A percentile compares a stretch with the other conserved stretches of the same genome.
Conservation (phyloP, 2,329 filamentous ascomycete species). For the Alternaria atra region DNA sequence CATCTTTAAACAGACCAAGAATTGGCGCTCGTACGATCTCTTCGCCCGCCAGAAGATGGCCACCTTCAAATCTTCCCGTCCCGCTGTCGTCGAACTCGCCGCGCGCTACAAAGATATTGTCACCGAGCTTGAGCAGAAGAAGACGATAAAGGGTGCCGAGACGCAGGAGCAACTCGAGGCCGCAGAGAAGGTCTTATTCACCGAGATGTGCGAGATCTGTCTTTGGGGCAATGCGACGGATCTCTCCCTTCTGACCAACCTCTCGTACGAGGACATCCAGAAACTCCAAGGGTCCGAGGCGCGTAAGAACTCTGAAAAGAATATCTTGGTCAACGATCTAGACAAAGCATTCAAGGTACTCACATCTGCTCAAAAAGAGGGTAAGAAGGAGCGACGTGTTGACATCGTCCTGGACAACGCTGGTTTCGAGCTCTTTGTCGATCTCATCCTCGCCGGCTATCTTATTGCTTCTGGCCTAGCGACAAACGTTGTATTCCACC, state of each 20-base stretch:
- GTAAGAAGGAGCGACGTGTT: constrained; percentile 74
- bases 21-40: constrained; percentile 92
- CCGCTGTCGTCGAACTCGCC: constrained; percentile 83
- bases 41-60: constrained; percentile 90
- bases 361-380: constrained; percentile 69
- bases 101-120: constrained; percentile 79
- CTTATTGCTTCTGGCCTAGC: constrained; percentile 85
- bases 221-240: constrained; percentile 98
- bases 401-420: constrained; percentile 98
- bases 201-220: constrained; percentile 95
- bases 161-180: constrained; percentile 65
- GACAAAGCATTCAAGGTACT: constrained; percentile 74
- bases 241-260: constrained; percentile 85
- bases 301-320: constrained; percentile 85
- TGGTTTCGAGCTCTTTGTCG: constrained; percentile 96
- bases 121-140: constrained; percentile 68
- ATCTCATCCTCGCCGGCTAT: constrained; percentile 90
- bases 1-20: constrained; percentile 75
- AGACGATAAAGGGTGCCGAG: constrained; percentile 53
- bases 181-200: constrained; percentile 81
- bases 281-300: constrained; percentile 91
- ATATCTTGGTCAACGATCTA: constrained; percentile 90
- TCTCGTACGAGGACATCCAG: constrained; percentile 96
- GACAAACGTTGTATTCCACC: constrained; percentile 86
- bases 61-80: constrained; percentile 90